Base-by-base conservation (phyloP, 140 eudicot species). In the Ambrosia hybrid region DNA sequence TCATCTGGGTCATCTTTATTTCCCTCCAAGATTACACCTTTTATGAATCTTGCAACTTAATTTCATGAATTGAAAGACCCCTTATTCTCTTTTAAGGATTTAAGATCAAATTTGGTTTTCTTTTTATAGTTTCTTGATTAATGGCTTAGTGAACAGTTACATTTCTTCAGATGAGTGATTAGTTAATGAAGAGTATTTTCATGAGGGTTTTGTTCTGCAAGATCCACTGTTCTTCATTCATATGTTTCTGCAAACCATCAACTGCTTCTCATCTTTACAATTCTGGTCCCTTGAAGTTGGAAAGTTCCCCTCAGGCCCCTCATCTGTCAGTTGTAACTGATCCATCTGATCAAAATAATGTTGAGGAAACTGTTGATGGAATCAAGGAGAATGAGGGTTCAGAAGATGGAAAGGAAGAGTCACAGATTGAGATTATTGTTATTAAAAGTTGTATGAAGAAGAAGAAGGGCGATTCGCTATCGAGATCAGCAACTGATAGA, bases 231-330 rank as follows among this genome's bases (percentile, higher is more conserved):
- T 91, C 93, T 87, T 87, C 96, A 72, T 87, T 85, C 84, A 85
- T 89, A 80, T 91, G 97, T 79, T 89, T 91, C 83, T 91, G 97
- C 89, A 91, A 91, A 70, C 96, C 94, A 71, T 83, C 97, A 60
- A 88, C 89, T 79, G 88, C 88, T 71, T 70, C 96, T 77, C 97
- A 84, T 75, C 81, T 85, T 70, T 91, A 91, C 82, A 84, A 77
- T 72, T 76, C 89, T 6, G 85, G 87, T 12, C 82, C 93, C 11
- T 60, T 86, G 79, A 91, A 86, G 80, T 86, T 88, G 91, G 96
- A 86, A 61, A 82, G 70, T 80, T 61, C 82, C 75, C 81, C 85
- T 65, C 86, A 78, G 76, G 87, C 73, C 67, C 85, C 77, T 51
- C 77, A n/a, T 70, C 81, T 17, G 73, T 41, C 46, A 41, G 46